Percentiles rank a stretch among this genome's conserved stretches.
Conservation (phyloP, 768 basidiomycete genomes). For the Crucibulum laeve region DNA sequence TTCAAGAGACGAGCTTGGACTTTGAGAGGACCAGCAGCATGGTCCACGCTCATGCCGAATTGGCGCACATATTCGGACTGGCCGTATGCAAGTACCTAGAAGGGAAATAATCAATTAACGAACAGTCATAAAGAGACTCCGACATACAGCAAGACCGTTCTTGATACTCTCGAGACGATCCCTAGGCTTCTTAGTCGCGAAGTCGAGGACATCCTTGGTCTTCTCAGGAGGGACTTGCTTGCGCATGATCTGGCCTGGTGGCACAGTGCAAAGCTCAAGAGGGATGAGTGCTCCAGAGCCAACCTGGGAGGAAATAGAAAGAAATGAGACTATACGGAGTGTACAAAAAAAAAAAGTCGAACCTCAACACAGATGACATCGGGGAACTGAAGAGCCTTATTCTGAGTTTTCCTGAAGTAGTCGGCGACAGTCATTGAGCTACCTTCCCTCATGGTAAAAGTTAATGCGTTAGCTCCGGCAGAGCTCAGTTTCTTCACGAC, state of each 20-base stretch:
- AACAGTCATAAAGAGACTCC: not conserved
- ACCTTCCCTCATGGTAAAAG: conserved; percentile 57
- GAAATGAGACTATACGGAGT: not conserved
- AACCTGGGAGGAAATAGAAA: conserved; percentile 37
- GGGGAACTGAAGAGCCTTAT: conserved; percentile 52
- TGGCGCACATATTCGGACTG: conserved; percentile 71
- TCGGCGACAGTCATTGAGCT: conserved; percentile 51
- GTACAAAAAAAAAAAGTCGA: conserved; percentile 10
- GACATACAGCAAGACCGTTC: conserved; percentile 46
- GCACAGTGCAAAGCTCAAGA: conserved; percentile 61
- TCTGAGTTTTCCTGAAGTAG: conserved; percentile 52
- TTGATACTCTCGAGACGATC: conserved; percentile 59
- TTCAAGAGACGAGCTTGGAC: conserved; percentile 60
- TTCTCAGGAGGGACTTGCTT: conserved; percentile 72
- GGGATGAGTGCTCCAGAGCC: conserved; percentile 64
- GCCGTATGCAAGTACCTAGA: conserved; percentile 59
- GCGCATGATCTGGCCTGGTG: conserved; percentile 66
- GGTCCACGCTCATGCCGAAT: conserved; percentile 66
- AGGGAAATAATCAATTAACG: not conserved
- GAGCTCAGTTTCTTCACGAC: conserved; percentile 58
- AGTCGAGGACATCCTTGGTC: conserved; percentile 62
- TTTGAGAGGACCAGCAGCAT: conserved; percentile 42
- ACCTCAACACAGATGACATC: conserved; percentile 70
- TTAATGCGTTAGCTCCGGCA: conserved; percentile 47
- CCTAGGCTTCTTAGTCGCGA: conserved; percentile 62